Evolutionary conservation across 768 basidiomycete species (phyloP).

Genomic region (Stropharia rugosoannulata): DNA sequence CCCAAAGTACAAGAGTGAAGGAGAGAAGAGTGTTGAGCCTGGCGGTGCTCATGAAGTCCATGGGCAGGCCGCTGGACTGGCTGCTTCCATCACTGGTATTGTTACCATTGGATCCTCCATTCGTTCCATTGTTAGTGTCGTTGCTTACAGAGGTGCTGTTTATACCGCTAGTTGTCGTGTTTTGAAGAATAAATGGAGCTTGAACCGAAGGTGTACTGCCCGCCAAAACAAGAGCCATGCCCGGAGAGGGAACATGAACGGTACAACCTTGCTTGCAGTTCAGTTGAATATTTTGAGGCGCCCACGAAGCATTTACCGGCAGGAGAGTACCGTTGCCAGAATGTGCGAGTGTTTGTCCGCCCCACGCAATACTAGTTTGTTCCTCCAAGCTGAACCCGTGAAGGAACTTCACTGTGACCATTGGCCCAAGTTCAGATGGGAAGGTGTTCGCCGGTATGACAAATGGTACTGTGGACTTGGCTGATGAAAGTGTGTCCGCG

Average conservation of each 20-base stretch:
- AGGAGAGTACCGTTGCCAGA: slow-evolving; percentile 39
- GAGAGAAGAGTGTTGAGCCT: not conserved
- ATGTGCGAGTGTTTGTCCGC: slow-evolving; percentile 47
- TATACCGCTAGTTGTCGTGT: not conserved
- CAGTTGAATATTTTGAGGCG: slow-evolving; percentile 31
- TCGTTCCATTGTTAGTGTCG: not conserved
- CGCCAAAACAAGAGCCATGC: slow-evolving; percentile 46
- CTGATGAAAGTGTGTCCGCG: slow-evolving; percentile 39
- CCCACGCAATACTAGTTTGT: slow-evolving; percentile 59
- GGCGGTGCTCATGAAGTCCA: too few relatives aligned
- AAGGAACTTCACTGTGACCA: slow-evolving; percentile 47
- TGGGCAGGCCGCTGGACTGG: not conserved
- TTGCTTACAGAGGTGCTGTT: not conserved
- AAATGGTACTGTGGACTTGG: slow-evolving; percentile 27
- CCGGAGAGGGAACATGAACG: slow-evolving; percentile 46
- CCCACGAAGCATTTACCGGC: slow-evolving; percentile 30
- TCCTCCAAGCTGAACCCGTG: slow-evolving; percentile 45
- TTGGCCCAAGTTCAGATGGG: slow-evolving; percentile 18
- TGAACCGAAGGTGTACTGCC: slow-evolving; percentile 8
- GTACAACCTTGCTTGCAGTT: slow-evolving; percentile 46
- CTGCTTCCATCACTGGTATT: not conserved
- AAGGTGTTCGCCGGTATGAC: slow-evolving; percentile 33
- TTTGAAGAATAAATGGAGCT: not conserved
- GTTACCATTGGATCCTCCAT: not conserved
- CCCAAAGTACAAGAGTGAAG: not conserved